These are phyloP conservation scores for Cryptococcus jaspeensis DNA, from an alignment of 1,284 basidiomycete genomes.

Conservation along the genomic window DNA sequence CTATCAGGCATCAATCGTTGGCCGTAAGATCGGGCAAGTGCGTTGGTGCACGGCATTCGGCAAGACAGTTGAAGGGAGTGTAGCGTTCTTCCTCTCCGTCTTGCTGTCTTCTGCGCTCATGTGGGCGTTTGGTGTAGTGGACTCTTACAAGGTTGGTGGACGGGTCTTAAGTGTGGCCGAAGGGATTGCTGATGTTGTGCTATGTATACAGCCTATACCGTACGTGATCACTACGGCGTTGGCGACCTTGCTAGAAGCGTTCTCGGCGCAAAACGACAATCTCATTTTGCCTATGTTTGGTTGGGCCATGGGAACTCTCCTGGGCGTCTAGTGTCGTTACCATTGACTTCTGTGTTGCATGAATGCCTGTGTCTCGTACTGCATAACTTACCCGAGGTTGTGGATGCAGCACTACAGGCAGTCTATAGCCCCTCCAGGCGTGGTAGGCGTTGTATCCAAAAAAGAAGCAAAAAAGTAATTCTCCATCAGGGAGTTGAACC, in stretches of 20 bases:
- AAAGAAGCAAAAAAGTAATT: no score
- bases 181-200: not conserved
- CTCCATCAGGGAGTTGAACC: no score
- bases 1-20: slow-evolving; percentile 80
- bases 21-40: slow-evolving; percentile 73
- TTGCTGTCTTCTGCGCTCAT: slow-evolving; percentile 68
- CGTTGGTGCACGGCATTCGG: slow-evolving; percentile 78
- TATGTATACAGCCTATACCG: slow-evolving; percentile 12
- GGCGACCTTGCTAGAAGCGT: slow-evolving; percentile 74
- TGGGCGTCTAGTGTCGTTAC: slow-evolving; percentile 29
- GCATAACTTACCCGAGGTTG: no score
- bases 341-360: no score
- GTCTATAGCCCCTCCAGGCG: no score
- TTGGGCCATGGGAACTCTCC: slow-evolving; percentile 59
- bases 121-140: slow-evolving; percentile 66
- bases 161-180: not conserved
- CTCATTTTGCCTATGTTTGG: slow-evolving; percentile 83
- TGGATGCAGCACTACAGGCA: no score
- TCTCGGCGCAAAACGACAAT: slow-evolving; percentile 93
- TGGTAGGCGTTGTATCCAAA: no score
- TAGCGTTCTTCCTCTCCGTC: slow-evolving; percentile 76
- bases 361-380: no score
- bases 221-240: slow-evolving; percentile 57
- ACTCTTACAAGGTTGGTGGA: slow-evolving; percentile 68
- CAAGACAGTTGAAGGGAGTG: slow-evolving; percentile 90